A percentile compares a stretch with the other conserved stretches of the same genome.
Conservation (phyloP, 1,139 yeast genomes). For the Keqinozyma sinolaborantium region DNA sequence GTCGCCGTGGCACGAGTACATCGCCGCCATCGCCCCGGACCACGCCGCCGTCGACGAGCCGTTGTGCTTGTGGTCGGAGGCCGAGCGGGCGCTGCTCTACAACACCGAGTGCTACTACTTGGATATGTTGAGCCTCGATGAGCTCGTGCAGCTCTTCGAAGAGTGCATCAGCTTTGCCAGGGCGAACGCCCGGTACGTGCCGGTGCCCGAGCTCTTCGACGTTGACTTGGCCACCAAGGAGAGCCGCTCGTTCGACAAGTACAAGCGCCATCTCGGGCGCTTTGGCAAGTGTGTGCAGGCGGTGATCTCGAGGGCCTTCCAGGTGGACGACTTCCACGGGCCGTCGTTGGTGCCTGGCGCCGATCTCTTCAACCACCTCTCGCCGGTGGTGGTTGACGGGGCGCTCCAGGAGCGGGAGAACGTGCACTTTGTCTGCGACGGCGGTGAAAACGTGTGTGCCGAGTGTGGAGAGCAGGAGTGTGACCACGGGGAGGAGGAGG, state of each 20-base stretch:
- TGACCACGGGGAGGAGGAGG: slow-evolving; percentile 41
- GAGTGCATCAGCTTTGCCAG: slow-evolving; percentile 51
- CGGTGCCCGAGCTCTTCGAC: slow-evolving; percentile 37
- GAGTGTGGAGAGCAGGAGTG: slow-evolving; percentile 70
- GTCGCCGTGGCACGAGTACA: slow-evolving; percentile 78
- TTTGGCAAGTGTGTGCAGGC: slow-evolving; percentile 56
- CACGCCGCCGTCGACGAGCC: slow-evolving; percentile 37
- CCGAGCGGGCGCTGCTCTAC: slow-evolving; percentile 42
- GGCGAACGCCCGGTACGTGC: slow-evolving; percentile 19
- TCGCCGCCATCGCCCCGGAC: slow-evolving; percentile 50
- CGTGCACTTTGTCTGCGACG: slow-evolving; percentile 72
- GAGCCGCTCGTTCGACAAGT: slow-evolving; percentile 7
- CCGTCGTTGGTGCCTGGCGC: slow-evolving; percentile 87
- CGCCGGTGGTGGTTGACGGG: slow-evolving; percentile 21
- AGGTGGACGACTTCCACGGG: slow-evolving; percentile 71
- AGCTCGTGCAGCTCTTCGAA: slow-evolving; percentile 52
- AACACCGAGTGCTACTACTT: slow-evolving; percentile 69
- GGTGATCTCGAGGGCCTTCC: slow-evolving; percentile 76
- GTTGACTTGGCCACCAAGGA: slow-evolving; percentile 8
- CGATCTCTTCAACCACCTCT: slow-evolving; percentile 77
- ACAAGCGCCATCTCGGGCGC: slow-evolving; percentile 20
- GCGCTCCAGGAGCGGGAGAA: slow-evolving; percentile 40
- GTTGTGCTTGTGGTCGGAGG: slow-evolving; percentile 62
- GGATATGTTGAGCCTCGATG: slow-evolving; percentile 60
- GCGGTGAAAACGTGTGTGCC: slow-evolving; percentile 66